Conservation (phyloP, 352 stramenopile genomes). For the Phytophthora macrochlamydospora region DNA sequence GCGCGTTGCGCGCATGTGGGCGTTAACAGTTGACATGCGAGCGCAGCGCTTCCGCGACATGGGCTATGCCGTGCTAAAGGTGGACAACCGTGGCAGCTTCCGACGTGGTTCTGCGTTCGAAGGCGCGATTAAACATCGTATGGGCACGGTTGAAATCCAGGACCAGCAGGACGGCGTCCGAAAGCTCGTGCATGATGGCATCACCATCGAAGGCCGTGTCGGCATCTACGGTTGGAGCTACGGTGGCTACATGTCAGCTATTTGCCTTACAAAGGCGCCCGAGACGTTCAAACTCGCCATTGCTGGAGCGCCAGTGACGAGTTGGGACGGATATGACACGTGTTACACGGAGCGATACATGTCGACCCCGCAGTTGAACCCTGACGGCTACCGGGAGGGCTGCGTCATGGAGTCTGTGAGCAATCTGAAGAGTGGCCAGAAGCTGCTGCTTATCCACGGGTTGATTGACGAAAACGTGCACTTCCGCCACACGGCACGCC, state of each 20-base stretch:
- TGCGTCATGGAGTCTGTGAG: constrained; percentile 93
- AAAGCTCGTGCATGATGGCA: constrained; percentile 83
- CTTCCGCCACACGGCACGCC: constrained; percentile 96
- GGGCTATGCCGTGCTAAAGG: constrained; percentile 96
- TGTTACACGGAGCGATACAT: constrained; percentile 99
- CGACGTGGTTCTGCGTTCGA: constrained; percentile 93
- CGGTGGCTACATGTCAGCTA: constrained; percentile 97
- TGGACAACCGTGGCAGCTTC: constrained; percentile 95
- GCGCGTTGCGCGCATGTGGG: constrained; percentile 92
- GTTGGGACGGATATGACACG: constrained; percentile 98
- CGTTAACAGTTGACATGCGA: constrained; percentile 93
- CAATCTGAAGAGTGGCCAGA: constrained; percentile 89
- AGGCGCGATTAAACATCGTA: constrained; percentile 91
- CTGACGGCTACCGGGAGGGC: constrained; percentile 89
- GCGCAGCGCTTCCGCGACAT: constrained; percentile 91
- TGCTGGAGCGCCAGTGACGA: constrained; percentile 95
- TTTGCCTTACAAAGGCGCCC: constrained; percentile 95
- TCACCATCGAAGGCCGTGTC: constrained; percentile 88
- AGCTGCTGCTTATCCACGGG: constrained; percentile 96
- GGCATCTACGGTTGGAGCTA: constrained; percentile 99
- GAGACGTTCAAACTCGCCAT: constrained; percentile 96
- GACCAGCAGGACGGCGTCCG: constrained; percentile 86
- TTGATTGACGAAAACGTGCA: constrained; percentile 99
- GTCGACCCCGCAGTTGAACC: constrained; percentile 94
- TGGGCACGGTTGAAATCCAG: constrained; percentile 91